Evolutionary conservation across 2,329 filamentous ascomycete species (phyloP).

Genomic region (Sporothrix pseudoabietina): DNA sequence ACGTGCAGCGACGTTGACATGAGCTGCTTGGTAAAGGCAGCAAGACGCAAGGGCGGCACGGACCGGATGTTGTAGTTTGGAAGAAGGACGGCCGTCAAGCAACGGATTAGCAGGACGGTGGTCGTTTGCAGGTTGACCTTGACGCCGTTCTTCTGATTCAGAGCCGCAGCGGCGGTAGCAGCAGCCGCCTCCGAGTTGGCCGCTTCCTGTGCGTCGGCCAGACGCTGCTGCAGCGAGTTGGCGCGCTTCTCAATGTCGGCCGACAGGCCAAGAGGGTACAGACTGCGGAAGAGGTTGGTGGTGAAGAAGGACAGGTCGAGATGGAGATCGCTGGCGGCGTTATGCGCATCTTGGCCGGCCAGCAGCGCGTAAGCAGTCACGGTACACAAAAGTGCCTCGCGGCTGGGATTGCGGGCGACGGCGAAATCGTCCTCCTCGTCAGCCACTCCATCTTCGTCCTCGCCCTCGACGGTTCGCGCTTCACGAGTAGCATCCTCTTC

Average conservation of each 20-base stretch:
- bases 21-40: conserved; percentile 90
- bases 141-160: conserved; percentile 45
- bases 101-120: conserved; percentile 86
- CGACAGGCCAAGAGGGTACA: conserved; percentile 77
- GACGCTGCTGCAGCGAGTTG: conserved; percentile 70
- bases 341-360: conserved; percentile 88
- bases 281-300: conserved; percentile 84
- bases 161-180: background rate
- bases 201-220: conserved; percentile 54
- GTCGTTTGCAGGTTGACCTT: conserved; percentile 95
- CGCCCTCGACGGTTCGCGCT: conserved; percentile 51
- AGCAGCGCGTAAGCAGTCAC: conserved; percentile 96
- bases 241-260: conserved; percentile 81
- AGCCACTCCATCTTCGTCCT: conserved; percentile 45
- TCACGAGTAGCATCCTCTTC: conserved; percentile 59
- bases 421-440: conserved; percentile 52
- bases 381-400: conserved; percentile 89
- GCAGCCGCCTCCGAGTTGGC: conserved; percentile 32
- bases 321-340: conserved; percentile 76
- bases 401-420: conserved; percentile 69
- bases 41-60: conserved; percentile 80
- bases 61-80: conserved; percentile 72
- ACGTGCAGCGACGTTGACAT: conserved; percentile 79
- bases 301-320: conserved; percentile 96
- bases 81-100: conserved; percentile 77